Evolutionary conservation across 2,329 filamentous ascomycete species (phyloP).

Genomic region (Achaetomium macrosporum): DNA sequence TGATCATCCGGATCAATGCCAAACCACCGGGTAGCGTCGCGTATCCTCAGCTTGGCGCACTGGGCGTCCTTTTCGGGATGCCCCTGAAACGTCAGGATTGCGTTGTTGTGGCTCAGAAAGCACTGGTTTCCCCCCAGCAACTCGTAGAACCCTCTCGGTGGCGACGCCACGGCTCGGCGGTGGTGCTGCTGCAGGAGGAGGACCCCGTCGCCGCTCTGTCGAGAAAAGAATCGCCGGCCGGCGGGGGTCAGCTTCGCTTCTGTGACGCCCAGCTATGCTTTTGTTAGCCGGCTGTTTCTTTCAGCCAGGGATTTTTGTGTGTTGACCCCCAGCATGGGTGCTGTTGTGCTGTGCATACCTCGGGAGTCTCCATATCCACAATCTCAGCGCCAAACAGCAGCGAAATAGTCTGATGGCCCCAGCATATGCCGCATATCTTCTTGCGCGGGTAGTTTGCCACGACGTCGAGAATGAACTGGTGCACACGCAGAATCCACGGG

Average conservation of each 20-base stretch:
- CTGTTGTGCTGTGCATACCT: no score
- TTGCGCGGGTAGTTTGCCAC: constrained; percentile 26
- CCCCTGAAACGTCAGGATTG: constrained; percentile 40
- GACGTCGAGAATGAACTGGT: constrained; percentile 34
- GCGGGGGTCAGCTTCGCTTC: constrained; percentile 33
- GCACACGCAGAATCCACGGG: constrained; percentile 38
- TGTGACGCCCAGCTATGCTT: constrained; percentile 31
- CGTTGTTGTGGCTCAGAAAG: constrained; percentile 34
- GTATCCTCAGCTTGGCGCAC: constrained; percentile 34
- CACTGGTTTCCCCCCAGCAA: constrained; percentile 35
- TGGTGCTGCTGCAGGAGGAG: constrained; percentile 38
- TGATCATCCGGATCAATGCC: constrained; percentile 30
- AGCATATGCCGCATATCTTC: constrained; percentile 36
- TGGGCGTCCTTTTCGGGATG: constrained; percentile 40
- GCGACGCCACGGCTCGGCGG: constrained; percentile 32
- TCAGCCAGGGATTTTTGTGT: no score
- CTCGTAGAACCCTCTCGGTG: constrained; percentile 31
- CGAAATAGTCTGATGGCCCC: constrained; percentile 40
- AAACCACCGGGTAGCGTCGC: constrained; percentile 34
- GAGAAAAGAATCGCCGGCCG: constrained; percentile 35
- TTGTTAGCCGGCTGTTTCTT: neutral
- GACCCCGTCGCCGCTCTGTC: constrained; percentile 11
- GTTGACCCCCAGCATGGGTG: no score
- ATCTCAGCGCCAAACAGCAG: constrained; percentile 34
- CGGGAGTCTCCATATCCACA: constrained; percentile 32